Percentiles rank a stretch among this genome's conserved stretches.
Conservation (phyloP, 2,329 filamentous ascomycete species). For the Curvularia sp. region DNA sequence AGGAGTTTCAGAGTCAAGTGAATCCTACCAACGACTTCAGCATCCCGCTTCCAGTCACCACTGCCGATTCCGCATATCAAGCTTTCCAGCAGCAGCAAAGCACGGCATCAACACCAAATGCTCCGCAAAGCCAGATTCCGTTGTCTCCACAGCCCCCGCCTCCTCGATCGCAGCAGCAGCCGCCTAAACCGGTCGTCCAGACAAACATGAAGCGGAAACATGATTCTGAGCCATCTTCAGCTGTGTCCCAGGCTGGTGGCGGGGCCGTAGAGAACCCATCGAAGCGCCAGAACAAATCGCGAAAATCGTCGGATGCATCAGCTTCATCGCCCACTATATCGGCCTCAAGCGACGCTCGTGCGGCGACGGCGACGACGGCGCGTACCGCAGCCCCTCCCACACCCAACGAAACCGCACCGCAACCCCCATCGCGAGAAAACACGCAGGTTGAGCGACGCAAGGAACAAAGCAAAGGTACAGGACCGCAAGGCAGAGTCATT, state of each 20-base stretch:
- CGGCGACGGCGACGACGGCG: constrained; percentile 31
- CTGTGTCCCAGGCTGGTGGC: constrained; percentile 34
- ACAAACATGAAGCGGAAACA: constrained; percentile 50
- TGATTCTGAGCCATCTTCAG: constrained; percentile 41
- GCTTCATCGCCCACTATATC: constrained; percentile 32
- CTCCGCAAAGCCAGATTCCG: constrained; percentile 32
- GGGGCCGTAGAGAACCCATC: constrained; percentile 29
- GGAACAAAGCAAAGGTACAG: constrained; percentile 43
- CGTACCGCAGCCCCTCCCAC: constrained; percentile 24
- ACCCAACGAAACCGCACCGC: constrained; percentile 25
- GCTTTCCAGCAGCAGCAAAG: constrained; percentile 28
- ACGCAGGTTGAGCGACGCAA: constrained; percentile 32
- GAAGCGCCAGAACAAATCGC: constrained; percentile 47
- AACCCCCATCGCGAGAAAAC: constrained; percentile 20
- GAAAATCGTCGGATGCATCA: constrained; percentile 43
- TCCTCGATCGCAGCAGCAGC: constrained; percentile 24
- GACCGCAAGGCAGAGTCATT: constrained; percentile 43
- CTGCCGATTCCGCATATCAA: constrained; percentile 28
- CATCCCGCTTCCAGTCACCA: constrained; percentile 44
- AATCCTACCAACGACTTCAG: constrained; percentile 47
- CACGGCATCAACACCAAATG: constrained; percentile 19
- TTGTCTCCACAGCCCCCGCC: constrained; percentile 28
- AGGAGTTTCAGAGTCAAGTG: constrained; percentile 45
- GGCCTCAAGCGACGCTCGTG: constrained; percentile 25
- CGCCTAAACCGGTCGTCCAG: constrained; percentile 29